Evolutionary conservation across 257 asterid species (phyloP).

Genomic region (Echium plantagineum): DNA sequence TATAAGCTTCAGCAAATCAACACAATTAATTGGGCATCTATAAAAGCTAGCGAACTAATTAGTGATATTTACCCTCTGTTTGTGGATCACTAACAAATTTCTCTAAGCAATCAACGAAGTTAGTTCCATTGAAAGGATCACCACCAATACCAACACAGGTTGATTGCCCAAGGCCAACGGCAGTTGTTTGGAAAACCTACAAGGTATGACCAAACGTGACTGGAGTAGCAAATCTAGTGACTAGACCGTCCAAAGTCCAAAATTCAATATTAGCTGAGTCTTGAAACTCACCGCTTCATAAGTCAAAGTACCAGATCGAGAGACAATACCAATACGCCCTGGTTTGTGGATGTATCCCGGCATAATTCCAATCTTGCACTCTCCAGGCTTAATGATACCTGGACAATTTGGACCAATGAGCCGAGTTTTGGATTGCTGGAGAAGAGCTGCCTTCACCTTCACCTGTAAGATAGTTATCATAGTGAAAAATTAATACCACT

Average conservation of each 20-base stretch:
- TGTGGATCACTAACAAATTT: constrained; percentile 90
- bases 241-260: background rate
- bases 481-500: background rate
- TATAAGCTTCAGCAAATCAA: background rate
- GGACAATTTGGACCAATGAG: constrained; percentile 98
- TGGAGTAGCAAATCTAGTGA: background rate
- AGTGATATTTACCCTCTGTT: constrained; percentile 60
- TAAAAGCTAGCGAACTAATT: background rate
- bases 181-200: constrained; percentile 95
- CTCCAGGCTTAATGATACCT: constrained; percentile 97
- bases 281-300: constrained; percentile 72
- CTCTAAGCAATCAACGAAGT: constrained; percentile 86
- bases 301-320: constrained; percentile 83
- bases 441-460: constrained; percentile 74
- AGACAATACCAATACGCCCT: constrained; percentile 89
- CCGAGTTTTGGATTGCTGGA: constrained; percentile 72
- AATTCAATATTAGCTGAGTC: background rate
- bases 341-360: constrained; percentile 99
- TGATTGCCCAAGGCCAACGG: constrained; percentile 98
- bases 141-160: constrained; percentile 97
- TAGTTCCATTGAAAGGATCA: constrained; percentile 97
- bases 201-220: constrained; percentile 9
- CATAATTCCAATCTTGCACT: constrained; percentile 97
- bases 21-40: background rate
- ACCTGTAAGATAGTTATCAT: constrained; percentile 37